phyloP scores from a whole-genome alignment of 345 rosid genomes.

The Viola odorata region DNA sequence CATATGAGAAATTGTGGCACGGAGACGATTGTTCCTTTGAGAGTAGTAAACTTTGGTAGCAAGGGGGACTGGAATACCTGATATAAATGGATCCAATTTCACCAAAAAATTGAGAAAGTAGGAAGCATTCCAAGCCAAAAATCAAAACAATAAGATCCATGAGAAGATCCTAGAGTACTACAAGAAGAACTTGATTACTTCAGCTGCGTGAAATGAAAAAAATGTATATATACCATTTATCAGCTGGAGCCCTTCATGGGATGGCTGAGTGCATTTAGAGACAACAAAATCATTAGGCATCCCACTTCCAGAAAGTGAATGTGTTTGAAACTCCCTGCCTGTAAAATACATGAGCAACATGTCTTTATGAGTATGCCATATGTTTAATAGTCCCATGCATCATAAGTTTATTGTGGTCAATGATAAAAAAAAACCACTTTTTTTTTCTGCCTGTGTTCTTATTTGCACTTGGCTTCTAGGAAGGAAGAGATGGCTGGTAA shows the following conservation, averaged over 20 bases:
- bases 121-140: conserved; percentile 1
- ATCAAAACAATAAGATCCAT: background rate
- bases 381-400: background rate
- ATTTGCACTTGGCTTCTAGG: too few relatives aligned
- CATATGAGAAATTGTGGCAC: conserved; percentile 29
- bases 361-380: background rate
- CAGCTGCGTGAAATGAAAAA: background rate
- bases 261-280: conserved; percentile 16
- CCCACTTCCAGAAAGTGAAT: conserved; percentile 18
- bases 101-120: conserved; percentile 7
- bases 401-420: too few relatives aligned
- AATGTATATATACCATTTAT: conserved; percentile 17
- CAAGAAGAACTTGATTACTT: too few relatives aligned
- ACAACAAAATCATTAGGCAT: conserved; percentile 11
- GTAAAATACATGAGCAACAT: conserved; percentile 12
- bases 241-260: conserved; percentile 14
- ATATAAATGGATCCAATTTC: conserved; percentile 5
- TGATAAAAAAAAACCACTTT: too few relatives aligned
- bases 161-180: too few relatives aligned
- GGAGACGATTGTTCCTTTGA: conserved; percentile 39
- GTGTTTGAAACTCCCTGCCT: conserved; percentile 25
- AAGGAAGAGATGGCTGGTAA: too few relatives aligned
- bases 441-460: too few relatives aligned
- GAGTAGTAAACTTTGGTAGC: conserved; percentile 53
- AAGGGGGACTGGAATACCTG: conserved; percentile 46